These are phyloP conservation scores for Lunasporangiospora selenospora DNA, from an alignment of 192 early-diverging fungal species.

Conservation along the genomic window DNA sequence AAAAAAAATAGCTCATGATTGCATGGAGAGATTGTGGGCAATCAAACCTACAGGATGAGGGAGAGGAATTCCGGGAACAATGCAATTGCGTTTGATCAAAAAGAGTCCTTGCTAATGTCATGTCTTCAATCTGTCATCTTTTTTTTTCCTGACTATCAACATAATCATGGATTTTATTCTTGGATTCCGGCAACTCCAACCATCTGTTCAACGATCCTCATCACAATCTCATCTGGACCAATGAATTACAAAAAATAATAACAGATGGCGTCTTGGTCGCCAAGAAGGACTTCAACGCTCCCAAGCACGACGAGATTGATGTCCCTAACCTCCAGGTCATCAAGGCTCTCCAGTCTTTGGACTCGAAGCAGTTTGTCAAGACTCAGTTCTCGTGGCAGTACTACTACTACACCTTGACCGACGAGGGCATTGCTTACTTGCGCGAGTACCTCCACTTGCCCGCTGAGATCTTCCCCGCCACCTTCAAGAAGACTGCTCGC, in stretches of 20 bases:
- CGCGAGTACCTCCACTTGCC: slow-evolving; percentile 98
- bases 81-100: too few relatives aligned
- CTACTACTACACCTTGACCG: slow-evolving; percentile 99
- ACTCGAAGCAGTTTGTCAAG: slow-evolving; percentile 93
- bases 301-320: slow-evolving; percentile 95
- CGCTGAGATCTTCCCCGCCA: slow-evolving; percentile 95
- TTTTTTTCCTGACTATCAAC: too few relatives aligned
- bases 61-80: neutral
- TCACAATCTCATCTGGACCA: neutral
- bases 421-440: slow-evolving; percentile 97
- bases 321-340: slow-evolving; percentile 99
- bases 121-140: too few relatives aligned
- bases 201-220: slow-evolving; percentile 49
- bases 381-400: slow-evolving; percentile 99
- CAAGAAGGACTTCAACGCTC: slow-evolving; percentile 98
- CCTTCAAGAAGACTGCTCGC: slow-evolving; percentile 95
- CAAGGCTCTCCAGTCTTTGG: slow-evolving; percentile 97
- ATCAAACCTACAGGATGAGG: neutral
- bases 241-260: slow-evolving; percentile 3
- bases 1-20: neutral
- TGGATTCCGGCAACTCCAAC: too few relatives aligned
- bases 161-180: too few relatives aligned
- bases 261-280: slow-evolving; percentile 97
- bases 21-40: slow-evolving; percentile 8
- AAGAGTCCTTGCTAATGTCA: too few relatives aligned